Evolutionary conservation across 176 grass and related monocot species (phyloP).

Genomic region (Sorghum bicolor): Sorghum_bicolor_NCBIv3 NC_012875.2:45167001-45167500

Average conservation of each 20-base stretch:
- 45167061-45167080: neutral
- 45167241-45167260: neutral
- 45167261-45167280: neutral
- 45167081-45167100: neutral
- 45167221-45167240: neutral
- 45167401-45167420: neutral
- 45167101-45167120: conserved; percentile 8
- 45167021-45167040: conserved; percentile 69
- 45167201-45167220: neutral
- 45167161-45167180: neutral
- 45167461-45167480: neutral
- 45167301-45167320: neutral
- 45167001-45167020: conserved; percentile 56
- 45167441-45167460: neutral
- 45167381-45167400: neutral
- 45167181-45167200: neutral
- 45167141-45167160: neutral
- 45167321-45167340: neutral
- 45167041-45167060: conserved; percentile 31
- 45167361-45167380: neutral
- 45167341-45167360: neutral
- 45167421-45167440: neutral
- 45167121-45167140: neutral
- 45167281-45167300: neutral
- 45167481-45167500: neutral